Evolutionary conservation across 2,329 filamentous ascomycete genomes (phyloP).

Genomic region (Colletotrichum lupini): DNA sequence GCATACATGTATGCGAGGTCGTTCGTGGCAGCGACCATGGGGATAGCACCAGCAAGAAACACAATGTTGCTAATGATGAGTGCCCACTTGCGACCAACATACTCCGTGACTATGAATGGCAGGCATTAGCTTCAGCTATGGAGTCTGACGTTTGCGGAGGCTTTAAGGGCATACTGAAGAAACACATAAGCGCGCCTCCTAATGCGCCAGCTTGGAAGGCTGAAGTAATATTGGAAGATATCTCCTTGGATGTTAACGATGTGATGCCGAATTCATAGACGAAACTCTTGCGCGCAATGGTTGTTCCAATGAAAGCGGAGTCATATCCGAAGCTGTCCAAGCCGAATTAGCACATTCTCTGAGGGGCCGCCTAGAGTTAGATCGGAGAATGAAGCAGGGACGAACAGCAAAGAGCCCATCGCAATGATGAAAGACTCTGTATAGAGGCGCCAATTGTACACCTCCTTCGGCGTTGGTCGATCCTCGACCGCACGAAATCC

Average conservation of each 20-base stretch:
- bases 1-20: constrained; percentile 59
- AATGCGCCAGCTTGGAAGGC: constrained; percentile 62
- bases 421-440: constrained; percentile 59
- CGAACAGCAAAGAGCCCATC: constrained; percentile 56
- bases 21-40: constrained; percentile 54
- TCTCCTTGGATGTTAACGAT: constrained; percentile 42
- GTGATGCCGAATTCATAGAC: constrained; percentile 51
- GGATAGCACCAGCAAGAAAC: constrained; percentile 56
- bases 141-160: not conserved
- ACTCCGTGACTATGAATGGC: constrained; percentile 51
- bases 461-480: constrained; percentile 64
- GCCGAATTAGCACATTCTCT: no score
- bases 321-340: constrained; percentile 61
- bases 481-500: constrained; percentile 62
- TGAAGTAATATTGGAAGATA: constrained; percentile 57
- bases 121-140: not conserved
- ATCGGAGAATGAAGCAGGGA: not conserved
- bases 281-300: constrained; percentile 61
- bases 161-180: constrained; percentile 43
- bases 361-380: not conserved
- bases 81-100: constrained; percentile 61
- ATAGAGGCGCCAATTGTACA: constrained; percentile 65
- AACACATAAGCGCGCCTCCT: constrained; percentile 62
- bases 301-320: constrained; percentile 65
- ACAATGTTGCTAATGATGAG: constrained; percentile 57